These are phyloP conservation scores for Phytophthora chlamydospora DNA, from an alignment of 352 stramenopile species.

Conservation along the genomic window DNA sequence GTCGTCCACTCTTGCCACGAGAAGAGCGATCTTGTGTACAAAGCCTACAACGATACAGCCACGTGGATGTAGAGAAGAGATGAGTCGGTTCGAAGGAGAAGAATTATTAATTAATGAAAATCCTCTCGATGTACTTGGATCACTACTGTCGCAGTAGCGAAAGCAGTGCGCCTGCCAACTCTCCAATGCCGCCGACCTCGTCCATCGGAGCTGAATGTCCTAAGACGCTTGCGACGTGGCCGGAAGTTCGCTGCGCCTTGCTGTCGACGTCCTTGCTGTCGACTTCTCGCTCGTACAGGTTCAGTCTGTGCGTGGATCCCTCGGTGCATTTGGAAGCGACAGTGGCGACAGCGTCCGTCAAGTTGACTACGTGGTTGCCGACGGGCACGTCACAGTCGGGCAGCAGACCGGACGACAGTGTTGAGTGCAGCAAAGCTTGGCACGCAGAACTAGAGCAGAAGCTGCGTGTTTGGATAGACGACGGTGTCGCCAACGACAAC, in stretches of 20 bases:
- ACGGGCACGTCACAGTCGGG: slow-evolving; percentile 4
- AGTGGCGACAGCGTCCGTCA: slow-evolving; percentile 1
- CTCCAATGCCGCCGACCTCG: slow-evolving; percentile 2
- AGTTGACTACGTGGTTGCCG: not conserved
- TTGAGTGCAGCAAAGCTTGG: slow-evolving; percentile 7
- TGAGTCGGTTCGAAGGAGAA: too few species aligned
- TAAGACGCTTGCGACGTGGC: slow-evolving; percentile 1
- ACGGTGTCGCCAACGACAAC: slow-evolving; percentile 4
- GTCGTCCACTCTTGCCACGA: slow-evolving; percentile 26
- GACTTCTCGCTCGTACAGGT: not conserved
- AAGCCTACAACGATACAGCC: slow-evolving; percentile 20
- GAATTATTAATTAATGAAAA: too few species aligned
- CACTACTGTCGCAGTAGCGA: slow-evolving; percentile 15
- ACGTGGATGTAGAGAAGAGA: slow-evolving; percentile 1
- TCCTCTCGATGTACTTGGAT: not conserved
- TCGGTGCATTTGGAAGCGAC: slow-evolving; percentile 5
- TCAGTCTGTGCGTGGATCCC: not conserved
- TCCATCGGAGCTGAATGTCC: slow-evolving; percentile 7
- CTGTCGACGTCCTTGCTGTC: not conserved
- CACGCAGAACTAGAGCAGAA: slow-evolving; percentile 14
- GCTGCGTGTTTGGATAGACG: not conserved
- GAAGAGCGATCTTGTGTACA: slow-evolving; percentile 29
- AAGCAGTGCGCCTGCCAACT: slow-evolving; percentile 14
- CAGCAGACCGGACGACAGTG: not conserved
- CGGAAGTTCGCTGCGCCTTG: slow-evolving; percentile 6